Evolutionary conservation across 106 monocot species (phyloP).

Genomic region (Triglochin maritima): DNA sequence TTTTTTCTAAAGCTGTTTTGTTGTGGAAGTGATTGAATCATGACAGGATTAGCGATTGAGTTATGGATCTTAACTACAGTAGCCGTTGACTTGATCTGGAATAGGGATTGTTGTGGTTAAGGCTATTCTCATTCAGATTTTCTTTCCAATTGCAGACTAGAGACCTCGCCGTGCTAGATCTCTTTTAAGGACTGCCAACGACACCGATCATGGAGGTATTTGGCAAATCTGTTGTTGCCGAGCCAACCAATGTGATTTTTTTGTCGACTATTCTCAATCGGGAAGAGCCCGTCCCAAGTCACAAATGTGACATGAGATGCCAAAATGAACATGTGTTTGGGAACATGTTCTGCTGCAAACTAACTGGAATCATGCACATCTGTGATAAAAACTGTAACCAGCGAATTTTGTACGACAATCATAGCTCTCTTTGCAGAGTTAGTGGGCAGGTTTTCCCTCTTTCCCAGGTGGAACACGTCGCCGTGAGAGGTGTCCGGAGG

Average conservation of each 20-base stretch:
- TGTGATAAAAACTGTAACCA: conserved; percentile 98
- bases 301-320: conserved; percentile 89
- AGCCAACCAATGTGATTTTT: conserved; percentile 51
- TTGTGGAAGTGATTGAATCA: too few relatives aligned
- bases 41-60: too few relatives aligned
- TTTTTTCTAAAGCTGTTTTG: too few relatives aligned
- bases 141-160: too few relatives aligned
- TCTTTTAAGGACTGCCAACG: not conserved
- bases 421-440: conserved; percentile 95
- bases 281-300: conserved; percentile 37
- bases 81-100: too few relatives aligned
- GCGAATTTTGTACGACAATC: conserved; percentile 97
- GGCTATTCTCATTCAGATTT: too few relatives aligned
- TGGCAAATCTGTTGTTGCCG: conserved; percentile 36
- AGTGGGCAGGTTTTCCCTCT: conserved; percentile 91
- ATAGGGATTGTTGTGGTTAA: too few relatives aligned
- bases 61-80: too few relatives aligned
- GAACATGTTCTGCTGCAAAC: conserved; percentile 88
- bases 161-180: too few relatives aligned
- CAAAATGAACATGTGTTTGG: conserved; percentile 92
- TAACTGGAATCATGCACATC: conserved; percentile 84
- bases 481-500: conserved; percentile 88
- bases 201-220: conserved; percentile 33
- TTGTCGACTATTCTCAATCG: conserved; percentile 40
- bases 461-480: conserved; percentile 66